Conservation (phyloP, 164 flowering plant species). For the Liriodendron chinense region DNA sequence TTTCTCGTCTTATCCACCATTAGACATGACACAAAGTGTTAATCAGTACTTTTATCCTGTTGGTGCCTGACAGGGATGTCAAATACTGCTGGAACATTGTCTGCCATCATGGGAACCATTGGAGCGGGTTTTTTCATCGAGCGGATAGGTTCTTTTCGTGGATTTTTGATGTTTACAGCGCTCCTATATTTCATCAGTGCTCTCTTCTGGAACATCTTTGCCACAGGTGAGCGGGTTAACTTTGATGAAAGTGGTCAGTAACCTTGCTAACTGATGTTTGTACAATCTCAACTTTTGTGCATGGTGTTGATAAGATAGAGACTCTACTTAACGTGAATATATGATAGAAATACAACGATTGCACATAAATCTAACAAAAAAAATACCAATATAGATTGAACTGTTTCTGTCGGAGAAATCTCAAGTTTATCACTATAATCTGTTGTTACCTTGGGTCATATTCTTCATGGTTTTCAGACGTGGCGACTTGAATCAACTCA, state of each 20-base stretch:
- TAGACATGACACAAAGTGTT: background rate
- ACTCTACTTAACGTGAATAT: background rate
- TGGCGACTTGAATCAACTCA: too few relatives aligned
- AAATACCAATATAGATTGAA: too few relatives aligned
- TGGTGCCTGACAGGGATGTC: conserved; percentile 55
- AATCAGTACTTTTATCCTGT: background rate
- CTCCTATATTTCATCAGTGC: conserved; percentile 70
- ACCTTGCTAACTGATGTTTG: background rate
- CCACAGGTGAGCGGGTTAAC: conserved; percentile 80
- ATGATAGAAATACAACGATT: background rate
- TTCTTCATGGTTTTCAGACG: too few relatives aligned
- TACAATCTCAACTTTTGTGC: background rate
- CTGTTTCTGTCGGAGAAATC: too few relatives aligned
- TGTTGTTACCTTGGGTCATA: too few relatives aligned
- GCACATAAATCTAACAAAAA: background rate
- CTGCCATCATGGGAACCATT: conserved; percentile 89
- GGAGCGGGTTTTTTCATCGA: conserved; percentile 96
- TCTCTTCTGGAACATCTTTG: conserved; percentile 61
- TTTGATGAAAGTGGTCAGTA: conserved; percentile 35
- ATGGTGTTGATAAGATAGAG: background rate
- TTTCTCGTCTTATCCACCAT: background rate
- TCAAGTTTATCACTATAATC: too few relatives aligned
- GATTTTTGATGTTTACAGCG: conserved; percentile 81
- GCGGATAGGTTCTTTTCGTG: conserved; percentile 77
- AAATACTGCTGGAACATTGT: conserved; percentile 86